Evolutionary conservation across 176 grass and related monocot species (phyloP), one percentile per base, ranked within the genome.

Genomic region (Rhynchospora pubera): DNA sequence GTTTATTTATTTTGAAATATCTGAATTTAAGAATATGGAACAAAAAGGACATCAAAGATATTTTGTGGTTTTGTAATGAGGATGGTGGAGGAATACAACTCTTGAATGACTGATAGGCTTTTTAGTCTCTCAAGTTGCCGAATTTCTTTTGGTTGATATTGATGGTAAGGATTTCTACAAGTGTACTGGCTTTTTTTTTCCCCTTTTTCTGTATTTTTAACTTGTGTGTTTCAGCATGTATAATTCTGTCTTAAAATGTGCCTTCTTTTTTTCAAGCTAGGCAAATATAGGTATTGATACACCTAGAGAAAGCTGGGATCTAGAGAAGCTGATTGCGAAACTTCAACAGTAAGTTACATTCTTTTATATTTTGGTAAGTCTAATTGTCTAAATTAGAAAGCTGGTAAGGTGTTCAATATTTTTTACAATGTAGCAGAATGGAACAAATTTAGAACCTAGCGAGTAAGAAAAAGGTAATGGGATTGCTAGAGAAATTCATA

Each of bases 331-430:
- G 82, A 97, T 97, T 63, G 90, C 92, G 50, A 97, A 97, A 89
- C 86, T 97, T 81, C 92, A 97, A 89, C 94, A 97, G 94, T 97
- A 84, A 91, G 94, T 81, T 94, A 68, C 65, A 53, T 76, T 30
- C 21, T 66, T 71, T 6, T 71, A 12, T 46, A 46, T 46, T 16
- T 70, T 21, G 32, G 6, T n/a, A 67, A 67, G 56, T 67, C 30
- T 67, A 21, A 71, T 46, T 71, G 46, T 46, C n/a, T 47, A 34
- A 71, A 71, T 47, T 22, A 71, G 67, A 71, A 12, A 46, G 46
- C 7, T 71, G 66, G 66, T 21, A 70, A 46, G 42, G 39, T 9
- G 4, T 66, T 39, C 28, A 70, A 70, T 70, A 28, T 46, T 65
- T 15, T 65, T 34, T 32, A 30, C 1, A 7, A 65, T 3, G 5